Conservation (phyloP, 1,284 basidiomycete genomes). For the Cutaneotrichosporon daszewskae region DNA sequence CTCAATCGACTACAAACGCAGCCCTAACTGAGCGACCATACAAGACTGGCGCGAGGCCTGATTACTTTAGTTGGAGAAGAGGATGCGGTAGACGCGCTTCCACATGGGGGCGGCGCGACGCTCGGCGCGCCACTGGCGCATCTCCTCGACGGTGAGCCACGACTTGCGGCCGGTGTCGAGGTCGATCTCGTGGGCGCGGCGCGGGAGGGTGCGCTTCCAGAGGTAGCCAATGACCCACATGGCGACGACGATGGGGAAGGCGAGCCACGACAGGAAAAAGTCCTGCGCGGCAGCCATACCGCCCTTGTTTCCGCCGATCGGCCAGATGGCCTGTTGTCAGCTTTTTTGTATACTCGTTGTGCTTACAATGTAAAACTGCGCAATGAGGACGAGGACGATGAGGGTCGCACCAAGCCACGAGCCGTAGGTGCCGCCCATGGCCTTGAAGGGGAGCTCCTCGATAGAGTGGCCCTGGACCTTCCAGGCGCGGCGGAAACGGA, state of each 20-base stretch:
- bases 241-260: constrained; percentile 39
- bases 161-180: constrained; percentile 49
- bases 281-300: constrained; percentile 29
- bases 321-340: constrained; percentile 12
- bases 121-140: constrained; percentile 31
- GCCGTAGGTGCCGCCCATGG: constrained; percentile 49
- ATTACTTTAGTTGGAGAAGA: constrained; percentile 28
- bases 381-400: constrained; percentile 38
- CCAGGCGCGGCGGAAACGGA: constrained; percentile 50
- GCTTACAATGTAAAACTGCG: constrained; percentile 42
- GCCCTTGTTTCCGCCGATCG: constrained; percentile 11
- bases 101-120: constrained; percentile 31
- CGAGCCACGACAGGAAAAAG: constrained; percentile 50
- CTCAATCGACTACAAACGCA: no score
- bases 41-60: neutral
- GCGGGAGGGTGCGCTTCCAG: constrained; percentile 43
- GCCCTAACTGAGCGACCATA: no score
- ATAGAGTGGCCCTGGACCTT: constrained; percentile 40
- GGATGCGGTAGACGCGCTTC: constrained; percentile 34
- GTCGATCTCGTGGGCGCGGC: constrained; percentile 44
- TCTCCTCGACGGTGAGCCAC: constrained; percentile 47
- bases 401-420: constrained; percentile 47
- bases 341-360: neutral
- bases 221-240: constrained; percentile 41
- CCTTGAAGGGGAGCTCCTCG: constrained; percentile 50